These are phyloP conservation scores for Pilasporangium apinafurcum DNA, from an alignment of 352 stramenopile genomes.

Conservation along the genomic window DNA sequence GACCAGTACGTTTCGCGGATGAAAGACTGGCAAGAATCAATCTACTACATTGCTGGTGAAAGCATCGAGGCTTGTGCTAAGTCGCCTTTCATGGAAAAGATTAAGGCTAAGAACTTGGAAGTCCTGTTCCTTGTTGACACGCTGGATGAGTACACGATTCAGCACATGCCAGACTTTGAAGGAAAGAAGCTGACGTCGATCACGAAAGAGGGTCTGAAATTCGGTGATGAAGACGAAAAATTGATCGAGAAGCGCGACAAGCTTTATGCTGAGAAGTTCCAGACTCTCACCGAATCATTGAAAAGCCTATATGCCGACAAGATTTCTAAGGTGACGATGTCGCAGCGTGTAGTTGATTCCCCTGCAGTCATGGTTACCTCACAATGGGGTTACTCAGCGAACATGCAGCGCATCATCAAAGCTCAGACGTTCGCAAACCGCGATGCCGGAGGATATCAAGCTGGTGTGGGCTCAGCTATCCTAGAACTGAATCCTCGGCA, in stretches of 20 bases:
- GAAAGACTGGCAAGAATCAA: conserved; percentile 99
- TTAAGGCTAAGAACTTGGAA: conserved; percentile 96
- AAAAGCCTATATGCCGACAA: conserved; percentile 95
- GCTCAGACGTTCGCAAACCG: conserved; percentile 94
- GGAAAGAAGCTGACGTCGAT: conserved; percentile 96
- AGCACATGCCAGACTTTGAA: conserved; percentile 92
- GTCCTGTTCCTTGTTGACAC: conserved; percentile 98
- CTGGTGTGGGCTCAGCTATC: conserved; percentile 77
- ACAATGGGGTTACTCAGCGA: conserved; percentile 97
- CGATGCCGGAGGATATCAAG: conserved; percentile 20
- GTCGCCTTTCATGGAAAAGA: conserved; percentile 96
- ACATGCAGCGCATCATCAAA: conserved; percentile 99
- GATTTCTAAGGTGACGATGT: conserved; percentile 94
- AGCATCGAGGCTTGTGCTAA: conserved; percentile 90
- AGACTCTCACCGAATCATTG: conserved; percentile 93
- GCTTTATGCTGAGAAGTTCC: conserved; percentile 96
- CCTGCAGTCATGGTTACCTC: conserved; percentile 96
- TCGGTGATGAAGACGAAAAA: conserved; percentile 97
- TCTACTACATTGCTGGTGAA: conserved; percentile 98
- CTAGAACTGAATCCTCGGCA: conserved; percentile 99
- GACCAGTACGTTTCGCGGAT: conserved; percentile 97
- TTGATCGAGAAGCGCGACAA: conserved; percentile 93
- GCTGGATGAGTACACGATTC: conserved; percentile 97
- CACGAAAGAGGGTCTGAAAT: conserved; percentile 98
- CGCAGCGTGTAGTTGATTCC: conserved; percentile 89